Conservation (phyloP, 179 eudicot species). For the Beta corolliflora region DNA sequence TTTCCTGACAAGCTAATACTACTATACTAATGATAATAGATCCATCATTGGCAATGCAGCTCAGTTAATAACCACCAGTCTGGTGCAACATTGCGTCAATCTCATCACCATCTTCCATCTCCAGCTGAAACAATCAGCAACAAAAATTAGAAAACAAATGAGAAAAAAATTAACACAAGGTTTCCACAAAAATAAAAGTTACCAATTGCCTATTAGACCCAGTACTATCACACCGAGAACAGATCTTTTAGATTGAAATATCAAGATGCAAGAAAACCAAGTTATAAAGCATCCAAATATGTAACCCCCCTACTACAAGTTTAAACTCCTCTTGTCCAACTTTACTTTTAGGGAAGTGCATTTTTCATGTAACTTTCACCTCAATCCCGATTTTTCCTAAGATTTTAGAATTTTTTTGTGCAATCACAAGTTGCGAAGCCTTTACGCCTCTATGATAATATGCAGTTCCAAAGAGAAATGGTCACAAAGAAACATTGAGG, state of each 20-base stretch:
- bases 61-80: slow-evolving; percentile 37
- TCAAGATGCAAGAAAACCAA: background rate
- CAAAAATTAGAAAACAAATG: too few relatives aligned
- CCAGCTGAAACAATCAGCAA: slow-evolving; percentile 31
- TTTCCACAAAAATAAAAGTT: background rate
- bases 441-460: background rate
- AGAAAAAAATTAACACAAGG: background rate
- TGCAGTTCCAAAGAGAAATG: background rate
- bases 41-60: background rate
- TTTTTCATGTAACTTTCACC: background rate
- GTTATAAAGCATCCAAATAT: too few relatives aligned
- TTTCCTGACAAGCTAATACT: slow-evolving; percentile 19
- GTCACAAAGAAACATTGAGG: background rate
- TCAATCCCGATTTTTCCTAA: background rate
- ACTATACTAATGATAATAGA: background rate
- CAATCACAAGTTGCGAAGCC: background rate
- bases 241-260: background rate
- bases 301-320: background rate
- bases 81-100: slow-evolving; percentile 57
- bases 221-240: background rate
- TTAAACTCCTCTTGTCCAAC: background rate
- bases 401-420: too few relatives aligned
- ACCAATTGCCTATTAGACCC: background rate
- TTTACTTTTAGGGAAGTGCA: background rate
- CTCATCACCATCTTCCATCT: slow-evolving; percentile 55